Evolutionary conservation across 2,329 filamentous ascomycete species (phyloP).

Genomic region (Epichloe uncinata): DNA sequence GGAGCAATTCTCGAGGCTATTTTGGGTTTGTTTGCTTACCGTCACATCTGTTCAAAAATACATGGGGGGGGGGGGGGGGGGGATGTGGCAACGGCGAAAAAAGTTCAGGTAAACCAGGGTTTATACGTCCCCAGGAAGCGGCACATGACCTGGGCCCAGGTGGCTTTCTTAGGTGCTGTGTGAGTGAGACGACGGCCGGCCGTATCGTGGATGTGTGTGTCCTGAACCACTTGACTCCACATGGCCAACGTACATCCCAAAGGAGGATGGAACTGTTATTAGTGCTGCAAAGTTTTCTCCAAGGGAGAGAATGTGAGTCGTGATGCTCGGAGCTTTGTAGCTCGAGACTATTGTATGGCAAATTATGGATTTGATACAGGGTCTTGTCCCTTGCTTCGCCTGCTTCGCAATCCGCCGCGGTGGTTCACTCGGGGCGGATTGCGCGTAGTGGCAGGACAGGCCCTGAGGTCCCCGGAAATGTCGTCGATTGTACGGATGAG

Average conservation of each 20-base stretch:
- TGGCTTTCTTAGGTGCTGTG: not conserved
- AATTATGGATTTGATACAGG: not conserved
- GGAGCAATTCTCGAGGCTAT: not conserved
- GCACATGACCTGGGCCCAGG: not conserved
- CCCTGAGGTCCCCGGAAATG: not conserved
- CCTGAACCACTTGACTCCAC: not conserved
- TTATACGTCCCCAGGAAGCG: slow-evolving; percentile 5
- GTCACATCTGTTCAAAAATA: not conserved
- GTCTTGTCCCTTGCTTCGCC: not conserved
- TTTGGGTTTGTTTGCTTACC: slow-evolving; percentile 1
- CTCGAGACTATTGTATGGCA: not conserved
- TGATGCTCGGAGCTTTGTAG: not conserved
- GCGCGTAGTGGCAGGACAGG: not conserved
- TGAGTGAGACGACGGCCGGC: not conserved
- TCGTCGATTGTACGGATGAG: not conserved
- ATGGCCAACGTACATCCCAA: not conserved
- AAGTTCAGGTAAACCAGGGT: not conserved
- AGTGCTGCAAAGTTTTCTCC: not conserved
- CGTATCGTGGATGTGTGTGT: not conserved
- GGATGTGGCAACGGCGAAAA: slow-evolving; percentile 2
- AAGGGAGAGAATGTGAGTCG: slow-evolving; percentile 3
- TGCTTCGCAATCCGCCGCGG: not conserved
- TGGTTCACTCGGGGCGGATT: not conserved
- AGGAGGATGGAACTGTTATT: not conserved
- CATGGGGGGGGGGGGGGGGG: not conserved